Base-by-base conservation (phyloP, 2,329 filamentous ascomycete species). In the Fusarium bulbicola region DNA sequence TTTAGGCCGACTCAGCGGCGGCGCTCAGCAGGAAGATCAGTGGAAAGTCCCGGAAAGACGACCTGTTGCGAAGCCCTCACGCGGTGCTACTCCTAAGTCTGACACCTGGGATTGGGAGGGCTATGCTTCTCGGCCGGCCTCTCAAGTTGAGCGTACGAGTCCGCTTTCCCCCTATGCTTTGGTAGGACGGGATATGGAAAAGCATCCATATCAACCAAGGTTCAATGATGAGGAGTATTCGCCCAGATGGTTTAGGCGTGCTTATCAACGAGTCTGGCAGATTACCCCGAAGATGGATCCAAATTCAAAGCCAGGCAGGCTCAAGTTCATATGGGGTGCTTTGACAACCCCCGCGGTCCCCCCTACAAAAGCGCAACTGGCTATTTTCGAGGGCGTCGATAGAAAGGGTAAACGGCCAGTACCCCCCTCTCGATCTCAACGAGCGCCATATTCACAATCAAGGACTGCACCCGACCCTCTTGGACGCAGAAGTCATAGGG, bases 301-400 rank as follows among this genome's bases (percentile, higher is more conserved):
- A 50, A 74, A 81, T 26, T 73, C 79, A 8, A 76, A 79, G 21
- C 78, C 79, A 15, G 64, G 79, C 24, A 70, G 74, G 70, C 73
- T 83, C 56, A 78, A 77, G 30, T 82, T 88, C 42, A 77, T 78
- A 47, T 91, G 89, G 88, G 89, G 88, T 0, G 69, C 70, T 10
- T 37, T 65, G 1, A 71, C 79, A 26, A 69, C 69, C 13, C 69
- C 74, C 37, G 65, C 82, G 6, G 77, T 81, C 14, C 62, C 64
- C 43, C 80, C 84, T 8, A 79, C 79, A 1, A 60, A 75, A 5
- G 76, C 74, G 5, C 83, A 86, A 59, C 73, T 81, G 21, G 79
- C 81, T 30, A 81, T 90, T n/a, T 90, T 90, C 60, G 78, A 86
- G 53, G 86, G 83, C 8, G 80, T 86, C 12, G 79, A 85, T 37